Evolutionary conservation across 2,329 filamentous ascomycete genomes (phyloP).

Genomic region (Colletotrichum lupini): DNA sequence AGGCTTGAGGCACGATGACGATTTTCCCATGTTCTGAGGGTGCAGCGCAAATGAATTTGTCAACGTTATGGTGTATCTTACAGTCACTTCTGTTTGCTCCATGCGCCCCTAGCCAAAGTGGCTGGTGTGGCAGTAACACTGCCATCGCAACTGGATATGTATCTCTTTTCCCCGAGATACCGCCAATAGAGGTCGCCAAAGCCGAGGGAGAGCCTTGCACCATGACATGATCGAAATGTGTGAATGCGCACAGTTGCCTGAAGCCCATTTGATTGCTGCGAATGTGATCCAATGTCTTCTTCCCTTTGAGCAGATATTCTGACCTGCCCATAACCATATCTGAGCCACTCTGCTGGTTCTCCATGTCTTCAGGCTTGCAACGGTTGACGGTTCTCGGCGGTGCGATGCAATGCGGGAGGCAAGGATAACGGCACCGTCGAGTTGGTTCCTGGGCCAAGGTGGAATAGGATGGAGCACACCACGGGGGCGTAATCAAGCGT

Average conservation of each 20-base stretch:
- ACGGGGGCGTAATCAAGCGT: neutral
- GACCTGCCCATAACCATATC: neutral
- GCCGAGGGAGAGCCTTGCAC: neutral
- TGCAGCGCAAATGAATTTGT: neutral
- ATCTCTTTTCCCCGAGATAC: neutral
- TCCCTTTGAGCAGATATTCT: neutral
- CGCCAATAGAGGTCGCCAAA: neutral
- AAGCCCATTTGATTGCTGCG: neutral
- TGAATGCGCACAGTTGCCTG: neutral
- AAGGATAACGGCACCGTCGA: slow-evolving; percentile 33
- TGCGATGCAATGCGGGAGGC: slow-evolving; percentile 35
- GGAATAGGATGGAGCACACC: neutral
- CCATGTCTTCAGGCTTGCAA: slow-evolving; percentile 23
- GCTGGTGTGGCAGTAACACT: neutral
- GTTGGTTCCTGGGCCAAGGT: slow-evolving; percentile 9
- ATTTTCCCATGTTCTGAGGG: too few relatives aligned
- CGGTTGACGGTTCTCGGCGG: slow-evolving; percentile 27
- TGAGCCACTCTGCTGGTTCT: slow-evolving; percentile 12
- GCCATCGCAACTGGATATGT: neutral
- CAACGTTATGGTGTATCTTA: neutral
- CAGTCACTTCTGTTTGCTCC: neutral
- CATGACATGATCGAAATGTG: neutral
- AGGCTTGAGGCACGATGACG: neutral
- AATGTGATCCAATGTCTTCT: neutral
- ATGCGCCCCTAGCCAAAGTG: neutral